Evolutionary conservation across 2,329 filamentous ascomycete genomes (phyloP), one percentile per base, ranked within the genome.

Genomic region (Pezicula neosporulosa): DNA sequence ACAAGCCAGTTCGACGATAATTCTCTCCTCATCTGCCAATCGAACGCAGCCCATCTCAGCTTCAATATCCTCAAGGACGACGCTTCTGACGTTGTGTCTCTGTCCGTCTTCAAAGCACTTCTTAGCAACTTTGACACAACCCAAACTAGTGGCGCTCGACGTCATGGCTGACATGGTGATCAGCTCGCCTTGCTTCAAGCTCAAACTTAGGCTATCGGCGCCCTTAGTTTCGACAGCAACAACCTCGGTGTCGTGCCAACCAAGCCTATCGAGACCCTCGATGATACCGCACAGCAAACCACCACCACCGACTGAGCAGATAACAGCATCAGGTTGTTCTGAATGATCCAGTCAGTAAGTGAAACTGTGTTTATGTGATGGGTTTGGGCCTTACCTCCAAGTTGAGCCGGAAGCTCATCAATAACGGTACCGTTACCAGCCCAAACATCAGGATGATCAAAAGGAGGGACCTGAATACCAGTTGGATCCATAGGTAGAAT

Each of bases 1-100:
- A 66, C 93, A 96, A 0, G 91, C 85, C 37, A 86, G 76, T 73
- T 97, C 93, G 3, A 96, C 89, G 53, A 96, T 74, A 51, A 93
- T 72, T 30, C 87, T 75, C 60, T 92, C 89, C 54, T 96, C 90
- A 61, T 97, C 89, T 6, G 89, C 86, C 54, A 97, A 85, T 16
- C 81, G 77, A 63, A 87, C 83, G 50, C 86, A 88, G 3, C 85
- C 90, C 69, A 86, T 81, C 21, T 89, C 90, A 0, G 93, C 92
- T 63, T 94, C 89, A 5, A 83, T 83, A 61, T 95, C 90, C 3
- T 76, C 77, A 6, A 94, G 74, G 0, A 68, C 72, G 9, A 52
- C 44, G 27, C 52, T 57, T 9, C 38, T 49, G 18, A 64, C 58
- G 12, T 55, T 50, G 2, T 45, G 41, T 24, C 38, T 46, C 19